These are phyloP conservation scores for Zymoseptoria crescenta DNA, from an alignment of 2,329 filamentous ascomycete genomes.

Conservation along the genomic window DNA sequence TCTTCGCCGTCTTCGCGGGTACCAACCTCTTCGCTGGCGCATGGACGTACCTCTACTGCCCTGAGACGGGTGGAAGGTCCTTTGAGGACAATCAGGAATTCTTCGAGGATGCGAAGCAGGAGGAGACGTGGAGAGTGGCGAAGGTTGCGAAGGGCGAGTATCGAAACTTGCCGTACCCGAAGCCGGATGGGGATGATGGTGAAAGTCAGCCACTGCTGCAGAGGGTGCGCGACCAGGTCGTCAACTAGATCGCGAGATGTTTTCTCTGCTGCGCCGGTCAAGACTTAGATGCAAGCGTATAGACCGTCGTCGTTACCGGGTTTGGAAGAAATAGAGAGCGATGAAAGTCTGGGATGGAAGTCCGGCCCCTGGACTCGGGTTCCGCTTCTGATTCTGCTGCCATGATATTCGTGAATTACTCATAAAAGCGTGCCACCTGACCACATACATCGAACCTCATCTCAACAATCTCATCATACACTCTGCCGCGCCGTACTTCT, in stretches of 20 bases:
- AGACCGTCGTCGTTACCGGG: no score
- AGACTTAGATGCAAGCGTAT: no score
- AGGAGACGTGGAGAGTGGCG: slow-evolving; percentile 46
- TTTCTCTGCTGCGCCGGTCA: neutral
- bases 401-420: no score
- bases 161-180: slow-evolving; percentile 37
- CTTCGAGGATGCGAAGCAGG: slow-evolving; percentile 46
- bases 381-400: no score
- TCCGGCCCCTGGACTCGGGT: no score
- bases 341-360: no score
- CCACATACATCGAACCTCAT: no score
- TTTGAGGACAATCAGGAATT: slow-evolving; percentile 56
- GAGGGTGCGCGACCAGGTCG: slow-evolving; percentile 37
- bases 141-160: slow-evolving; percentile 48
- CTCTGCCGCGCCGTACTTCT: no score
- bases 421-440: no score
- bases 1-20: slow-evolving; percentile 49
- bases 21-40: slow-evolving; percentile 49
- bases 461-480: no score
- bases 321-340: no score
- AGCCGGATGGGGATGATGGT: slow-evolving; percentile 33
- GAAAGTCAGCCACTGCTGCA: slow-evolving; percentile 40
- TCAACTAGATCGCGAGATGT: neutral
- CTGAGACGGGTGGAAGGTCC: slow-evolving; percentile 50
- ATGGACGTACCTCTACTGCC: slow-evolving; percentile 47